Percentiles rank a stretch among this genome's conserved stretches.
phyloP scores from a whole-genome alignment of 768 basidiomycete genomes.

The Suillus brevipes region DNA sequence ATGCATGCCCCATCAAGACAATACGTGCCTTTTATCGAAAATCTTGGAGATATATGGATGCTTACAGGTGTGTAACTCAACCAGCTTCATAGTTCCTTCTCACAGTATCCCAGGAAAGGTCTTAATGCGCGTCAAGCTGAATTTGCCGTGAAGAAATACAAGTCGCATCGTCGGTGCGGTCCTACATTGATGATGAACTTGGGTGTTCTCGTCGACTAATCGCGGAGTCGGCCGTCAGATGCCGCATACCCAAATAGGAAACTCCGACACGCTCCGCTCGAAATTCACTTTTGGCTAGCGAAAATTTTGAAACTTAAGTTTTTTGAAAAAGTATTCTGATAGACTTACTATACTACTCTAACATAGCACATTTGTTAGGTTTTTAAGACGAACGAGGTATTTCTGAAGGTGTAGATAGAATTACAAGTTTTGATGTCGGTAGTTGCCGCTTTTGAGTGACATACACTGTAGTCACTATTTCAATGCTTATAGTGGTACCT shows the following conservation, averaged over 20 bases:
- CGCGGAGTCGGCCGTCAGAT: neutral
- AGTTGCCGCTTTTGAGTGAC: neutral
- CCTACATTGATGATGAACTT: slow-evolving; percentile 4
- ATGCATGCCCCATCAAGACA: slow-evolving; percentile 16
- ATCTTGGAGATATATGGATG: slow-evolving; percentile 4
- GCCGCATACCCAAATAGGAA: neutral
- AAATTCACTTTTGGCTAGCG: neutral
- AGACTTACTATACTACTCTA: slow-evolving; percentile 1
- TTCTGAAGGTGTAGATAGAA: slow-evolving; percentile 10
- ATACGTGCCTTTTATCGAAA: slow-evolving; percentile 16
- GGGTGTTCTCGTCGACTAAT: neutral
- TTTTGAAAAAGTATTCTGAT: neutral
- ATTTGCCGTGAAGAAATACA: too few relatives aligned
- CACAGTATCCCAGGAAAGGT: neutral
- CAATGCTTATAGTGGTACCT: too few relatives aligned
- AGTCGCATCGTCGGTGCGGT: neutral
- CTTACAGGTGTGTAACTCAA: neutral
- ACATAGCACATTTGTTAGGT: neutral
- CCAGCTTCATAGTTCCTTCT: neutral
- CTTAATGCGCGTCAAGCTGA: neutral
- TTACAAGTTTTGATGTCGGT: neutral
- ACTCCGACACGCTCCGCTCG: neutral
- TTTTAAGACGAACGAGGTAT: neutral
- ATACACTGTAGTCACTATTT: neutral
- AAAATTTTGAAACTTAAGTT: neutral